Conservation (phyloP, 1,284 basidiomycete genomes). For the Chalciporus sp. region DNA sequence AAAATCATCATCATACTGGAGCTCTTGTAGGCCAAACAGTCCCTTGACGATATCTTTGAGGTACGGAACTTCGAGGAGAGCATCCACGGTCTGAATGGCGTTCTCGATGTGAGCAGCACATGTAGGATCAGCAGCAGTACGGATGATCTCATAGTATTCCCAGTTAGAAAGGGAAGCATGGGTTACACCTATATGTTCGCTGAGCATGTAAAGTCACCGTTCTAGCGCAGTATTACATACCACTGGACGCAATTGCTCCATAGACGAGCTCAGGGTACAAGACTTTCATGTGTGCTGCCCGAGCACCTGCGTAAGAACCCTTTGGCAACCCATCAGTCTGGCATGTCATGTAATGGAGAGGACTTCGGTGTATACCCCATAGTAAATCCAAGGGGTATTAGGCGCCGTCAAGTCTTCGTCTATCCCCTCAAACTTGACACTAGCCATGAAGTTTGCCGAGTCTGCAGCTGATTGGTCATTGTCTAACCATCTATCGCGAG, state of each 20-base stretch:
- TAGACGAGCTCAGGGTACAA: conserved; percentile 88
- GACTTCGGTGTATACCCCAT: conserved; percentile 71
- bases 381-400: conserved; percentile 89
- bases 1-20: conserved; percentile 81
- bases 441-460: conserved; percentile 87
- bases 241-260: conserved; percentile 90
- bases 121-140: conserved; percentile 67
- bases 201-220: not conserved
- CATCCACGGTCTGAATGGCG: conserved; percentile 65
- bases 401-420: conserved; percentile 69
- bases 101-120: conserved; percentile 75
- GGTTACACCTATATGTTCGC: conserved; percentile 55
- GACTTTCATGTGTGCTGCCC: conserved; percentile 90
- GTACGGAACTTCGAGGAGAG: conserved; percentile 50
- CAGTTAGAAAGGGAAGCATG: conserved; percentile 75
- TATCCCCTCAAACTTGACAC: conserved; percentile 76
- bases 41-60: conserved; percentile 58
- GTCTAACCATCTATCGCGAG: conserved; percentile 69
- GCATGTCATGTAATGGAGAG: not conserved
- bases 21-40: conserved; percentile 70
- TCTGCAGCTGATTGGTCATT: conserved; percentile 92
- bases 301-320: conserved; percentile 92
- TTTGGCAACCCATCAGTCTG: conserved; percentile 29
- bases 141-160: conserved; percentile 90
- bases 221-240: conserved; percentile 41